These are phyloP conservation scores for Meyerozyma carpophila DNA, from an alignment of 1,139 yeast species.

Conservation along the genomic window DNA sequence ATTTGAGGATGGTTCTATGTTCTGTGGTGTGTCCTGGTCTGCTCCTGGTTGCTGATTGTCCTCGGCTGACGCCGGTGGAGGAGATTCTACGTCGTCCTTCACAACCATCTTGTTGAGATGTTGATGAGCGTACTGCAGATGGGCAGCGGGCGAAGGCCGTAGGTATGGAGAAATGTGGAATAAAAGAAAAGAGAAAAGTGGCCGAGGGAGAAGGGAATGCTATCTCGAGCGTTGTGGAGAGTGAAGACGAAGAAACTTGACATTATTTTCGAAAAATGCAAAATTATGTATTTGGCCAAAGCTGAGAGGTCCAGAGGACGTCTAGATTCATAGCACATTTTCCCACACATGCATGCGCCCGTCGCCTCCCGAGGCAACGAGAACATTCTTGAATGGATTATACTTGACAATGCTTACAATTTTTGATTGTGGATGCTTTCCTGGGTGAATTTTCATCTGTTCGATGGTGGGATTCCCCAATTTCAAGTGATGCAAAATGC, in stretches of 20 bases:
- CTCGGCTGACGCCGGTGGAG: not conserved
- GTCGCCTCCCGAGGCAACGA: slow-evolving; percentile 16
- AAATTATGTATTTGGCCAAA: not conserved
- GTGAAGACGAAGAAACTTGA: not conserved
- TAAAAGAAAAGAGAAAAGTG: too few species aligned
- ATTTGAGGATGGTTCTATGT: not conserved
- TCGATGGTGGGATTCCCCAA: slow-evolving; percentile 5
- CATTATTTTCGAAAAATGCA: not conserved
- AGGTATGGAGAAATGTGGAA: too few species aligned
- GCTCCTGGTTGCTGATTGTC: not conserved
- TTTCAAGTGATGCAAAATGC: slow-evolving; percentile 3
- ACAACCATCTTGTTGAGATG: not conserved
- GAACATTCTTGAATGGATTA: slow-evolving; percentile 10
- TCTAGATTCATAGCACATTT: slow-evolving; percentile 9
- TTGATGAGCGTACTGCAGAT: not conserved
- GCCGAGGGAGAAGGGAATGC: too few species aligned
- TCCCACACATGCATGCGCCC: slow-evolving; percentile 22
- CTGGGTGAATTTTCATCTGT: not conserved
- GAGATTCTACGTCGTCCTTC: not conserved
- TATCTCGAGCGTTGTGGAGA: too few species aligned
- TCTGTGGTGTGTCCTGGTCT: not conserved
- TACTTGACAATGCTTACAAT: slow-evolving; percentile 12
- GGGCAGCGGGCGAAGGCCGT: not conserved
- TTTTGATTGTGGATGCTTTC: slow-evolving; percentile 1
- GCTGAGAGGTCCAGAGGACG: too few species aligned